Evolutionary conservation across 1,284 basidiomycete species (phyloP).

Genomic region (Papiliotrema fonsecae): DNA sequence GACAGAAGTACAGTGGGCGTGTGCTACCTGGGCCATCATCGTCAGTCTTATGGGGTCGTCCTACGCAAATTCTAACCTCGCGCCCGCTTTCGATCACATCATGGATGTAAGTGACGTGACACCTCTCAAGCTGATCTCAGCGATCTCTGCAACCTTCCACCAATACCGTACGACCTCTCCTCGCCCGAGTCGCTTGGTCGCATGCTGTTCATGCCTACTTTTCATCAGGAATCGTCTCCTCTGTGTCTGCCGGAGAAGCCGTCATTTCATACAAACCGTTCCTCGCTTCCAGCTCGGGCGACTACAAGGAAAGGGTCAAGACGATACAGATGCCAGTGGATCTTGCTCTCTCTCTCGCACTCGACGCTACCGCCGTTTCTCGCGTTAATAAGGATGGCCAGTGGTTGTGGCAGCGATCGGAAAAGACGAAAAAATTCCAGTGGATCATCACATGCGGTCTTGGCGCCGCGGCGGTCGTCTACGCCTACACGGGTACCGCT

Average conservation of each 20-base stretch:
- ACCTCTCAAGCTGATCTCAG: slow-evolving; percentile 10
- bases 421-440: slow-evolving; percentile 28
- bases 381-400: slow-evolving; percentile 4
- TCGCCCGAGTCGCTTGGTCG: slow-evolving; percentile 42
- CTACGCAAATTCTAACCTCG: slow-evolving; percentile 30
- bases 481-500: slow-evolving; percentile 39
- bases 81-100: slow-evolving; percentile 35
- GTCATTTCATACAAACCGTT: slow-evolving; percentile 33
- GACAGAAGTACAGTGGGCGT: slow-evolving; percentile 42
- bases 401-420: slow-evolving; percentile 28
- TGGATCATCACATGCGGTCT: slow-evolving; percentile 32
- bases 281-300: slow-evolving; percentile 16
- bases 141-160: slow-evolving; percentile 31
- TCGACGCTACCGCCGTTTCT: slow-evolving; percentile 4
- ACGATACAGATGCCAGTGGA: slow-evolving; percentile 27
- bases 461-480: slow-evolving; percentile 29
- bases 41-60: slow-evolving; percentile 41
- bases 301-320: slow-evolving; percentile 16
- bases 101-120: slow-evolving; percentile 38
- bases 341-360: slow-evolving; percentile 17
- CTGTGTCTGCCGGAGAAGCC: slow-evolving; percentile 17
- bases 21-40: slow-evolving; percentile 40
- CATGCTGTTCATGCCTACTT: slow-evolving; percentile 46
- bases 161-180: slow-evolving; percentile 27
- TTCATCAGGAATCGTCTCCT: slow-evolving; percentile 18